Evolutionary conservation across 768 basidiomycete species (phyloP).

Genomic region (Lentinula edodes): DNA sequence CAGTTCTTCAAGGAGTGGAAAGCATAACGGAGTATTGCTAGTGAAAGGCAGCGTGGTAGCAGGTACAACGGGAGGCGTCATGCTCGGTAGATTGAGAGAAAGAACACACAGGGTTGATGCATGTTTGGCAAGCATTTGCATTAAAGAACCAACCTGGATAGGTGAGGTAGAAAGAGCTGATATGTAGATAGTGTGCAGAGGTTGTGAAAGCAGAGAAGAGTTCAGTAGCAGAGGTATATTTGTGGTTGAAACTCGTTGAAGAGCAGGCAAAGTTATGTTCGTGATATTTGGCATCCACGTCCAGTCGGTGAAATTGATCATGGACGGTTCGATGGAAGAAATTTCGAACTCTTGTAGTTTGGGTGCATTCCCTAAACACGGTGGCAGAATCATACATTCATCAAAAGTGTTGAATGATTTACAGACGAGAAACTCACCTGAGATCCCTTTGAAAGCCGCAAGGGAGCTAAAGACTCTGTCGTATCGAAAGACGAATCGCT

Average conservation of each 20-base stretch:
- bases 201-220: slow-evolving; percentile 61
- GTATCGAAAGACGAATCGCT: slow-evolving; percentile 75
- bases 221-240: slow-evolving; percentile 76
- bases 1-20: slow-evolving; percentile 49
- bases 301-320: slow-evolving; percentile 58
- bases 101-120: slow-evolving; percentile 43
- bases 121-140: slow-evolving; percentile 62
- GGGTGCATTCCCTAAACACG: slow-evolving; percentile 58
- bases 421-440: slow-evolving; percentile 38
- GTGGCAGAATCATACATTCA: slow-evolving; percentile 1
- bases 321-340: slow-evolving; percentile 56
- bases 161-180: slow-evolving; percentile 60
- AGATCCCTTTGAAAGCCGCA: slow-evolving; percentile 66
- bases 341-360: slow-evolving; percentile 73
- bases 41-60: slow-evolving; percentile 21
- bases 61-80: slow-evolving; percentile 59
- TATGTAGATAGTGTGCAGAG: slow-evolving; percentile 54
- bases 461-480: slow-evolving; percentile 74
- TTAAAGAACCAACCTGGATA: slow-evolving; percentile 61
- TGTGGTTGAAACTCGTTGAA: slow-evolving; percentile 58
- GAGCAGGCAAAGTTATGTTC: slow-evolving; percentile 39
- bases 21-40: slow-evolving; percentile 30
- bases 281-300: slow-evolving; percentile 56
- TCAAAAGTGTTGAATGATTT: neutral
- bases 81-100: slow-evolving; percentile 56